Percentiles rank a stretch among this genome's conserved stretches.
Conservation (phyloP, 1,284 basidiomycete species). For the Pseudozyma sp. region DNA sequence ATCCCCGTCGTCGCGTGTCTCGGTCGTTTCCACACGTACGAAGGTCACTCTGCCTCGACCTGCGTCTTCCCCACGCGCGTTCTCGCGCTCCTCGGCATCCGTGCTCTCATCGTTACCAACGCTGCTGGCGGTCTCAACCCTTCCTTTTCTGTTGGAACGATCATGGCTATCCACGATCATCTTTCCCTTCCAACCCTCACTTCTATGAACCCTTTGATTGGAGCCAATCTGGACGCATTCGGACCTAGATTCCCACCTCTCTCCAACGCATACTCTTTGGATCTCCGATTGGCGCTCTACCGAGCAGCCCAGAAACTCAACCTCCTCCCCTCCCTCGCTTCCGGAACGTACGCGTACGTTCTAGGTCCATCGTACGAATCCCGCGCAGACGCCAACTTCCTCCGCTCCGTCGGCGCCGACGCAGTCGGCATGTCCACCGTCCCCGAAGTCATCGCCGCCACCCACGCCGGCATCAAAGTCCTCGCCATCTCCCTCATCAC, state of each 20-base stretch:
- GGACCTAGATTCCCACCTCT: slow-evolving; percentile 79
- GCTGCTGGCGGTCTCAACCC: slow-evolving; percentile 83
- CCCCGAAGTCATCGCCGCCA: slow-evolving; percentile 85
- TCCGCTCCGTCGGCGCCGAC: slow-evolving; percentile 70
- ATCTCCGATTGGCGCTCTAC: slow-evolving; percentile 78
- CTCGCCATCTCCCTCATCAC: slow-evolving; percentile 83
- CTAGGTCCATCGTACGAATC: slow-evolving; percentile 83
- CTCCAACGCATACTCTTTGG: slow-evolving; percentile 80
- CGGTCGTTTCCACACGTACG: slow-evolving; percentile 84
- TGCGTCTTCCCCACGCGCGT: slow-evolving; percentile 79
- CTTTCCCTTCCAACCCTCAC: slow-evolving; percentile 79
- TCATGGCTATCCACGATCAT: slow-evolving; percentile 84
- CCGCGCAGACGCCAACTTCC: slow-evolving; percentile 63
- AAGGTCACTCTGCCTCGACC: slow-evolving; percentile 76
- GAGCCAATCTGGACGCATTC: slow-evolving; percentile 30
- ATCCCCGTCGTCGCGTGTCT: slow-evolving; percentile 86
- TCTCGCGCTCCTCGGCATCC: slow-evolving; percentile 79
- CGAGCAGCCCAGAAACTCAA: slow-evolving; percentile 76
- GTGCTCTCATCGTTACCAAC: slow-evolving; percentile 83
- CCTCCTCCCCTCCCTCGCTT: slow-evolving; percentile 7
- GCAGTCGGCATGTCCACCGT: slow-evolving; percentile 90
- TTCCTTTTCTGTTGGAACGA: slow-evolving; percentile 80
- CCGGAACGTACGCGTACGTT: slow-evolving; percentile 85
- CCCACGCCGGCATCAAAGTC: slow-evolving; percentile 77
- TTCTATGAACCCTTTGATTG: slow-evolving; percentile 80